Percentiles rank a stretch among this genome's conserved stretches.
Evolutionary conservation across 352 stramenopile species (phyloP).

Genomic region (Globisporangium camurandrum): DNA sequence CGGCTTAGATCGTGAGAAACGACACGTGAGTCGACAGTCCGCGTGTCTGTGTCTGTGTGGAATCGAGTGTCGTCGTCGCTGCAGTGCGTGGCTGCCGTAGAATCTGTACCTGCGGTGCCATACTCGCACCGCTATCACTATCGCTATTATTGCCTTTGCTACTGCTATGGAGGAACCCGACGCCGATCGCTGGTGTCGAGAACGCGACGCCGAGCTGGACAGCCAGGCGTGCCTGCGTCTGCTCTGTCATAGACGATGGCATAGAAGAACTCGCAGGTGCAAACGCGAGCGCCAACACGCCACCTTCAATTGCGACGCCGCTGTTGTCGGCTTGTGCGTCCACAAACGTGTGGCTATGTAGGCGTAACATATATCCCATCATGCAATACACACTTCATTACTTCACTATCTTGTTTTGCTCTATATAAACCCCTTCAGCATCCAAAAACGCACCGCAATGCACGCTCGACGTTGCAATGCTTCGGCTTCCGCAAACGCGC

Average conservation of each 20-base stretch:
- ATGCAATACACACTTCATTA: background rate
- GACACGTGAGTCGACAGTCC: conserved; percentile 5
- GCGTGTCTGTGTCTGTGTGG: background rate
- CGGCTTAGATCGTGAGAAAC: background rate
- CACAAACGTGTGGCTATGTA: too few species aligned
- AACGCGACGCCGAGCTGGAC: conserved; percentile 53
- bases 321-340: conserved; percentile 24
- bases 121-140: too few species aligned
- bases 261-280: too few species aligned
- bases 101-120: conserved; percentile 46
- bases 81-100: conserved; percentile 26
- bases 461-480: conserved; percentile 16
- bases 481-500: conserved; percentile 17
- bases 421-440: too few species aligned
- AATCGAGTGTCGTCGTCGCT: background rate
- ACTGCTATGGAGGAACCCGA: conserved; percentile 35
- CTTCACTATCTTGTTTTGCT: too few species aligned
- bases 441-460: conserved; percentile 14
- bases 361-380: too few species aligned
- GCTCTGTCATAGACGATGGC: background rate
- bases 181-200: conserved; percentile 60
- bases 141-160: conserved; percentile 3
- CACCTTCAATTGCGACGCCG: conserved; percentile 41
- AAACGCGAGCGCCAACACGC: conserved; percentile 31
- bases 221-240: background rate